These are phyloP conservation scores for Polytrichum formosum DNA, from an alignment of 225 moss, liverwort and hornwort genomes.

Conservation along the genomic window DNA sequence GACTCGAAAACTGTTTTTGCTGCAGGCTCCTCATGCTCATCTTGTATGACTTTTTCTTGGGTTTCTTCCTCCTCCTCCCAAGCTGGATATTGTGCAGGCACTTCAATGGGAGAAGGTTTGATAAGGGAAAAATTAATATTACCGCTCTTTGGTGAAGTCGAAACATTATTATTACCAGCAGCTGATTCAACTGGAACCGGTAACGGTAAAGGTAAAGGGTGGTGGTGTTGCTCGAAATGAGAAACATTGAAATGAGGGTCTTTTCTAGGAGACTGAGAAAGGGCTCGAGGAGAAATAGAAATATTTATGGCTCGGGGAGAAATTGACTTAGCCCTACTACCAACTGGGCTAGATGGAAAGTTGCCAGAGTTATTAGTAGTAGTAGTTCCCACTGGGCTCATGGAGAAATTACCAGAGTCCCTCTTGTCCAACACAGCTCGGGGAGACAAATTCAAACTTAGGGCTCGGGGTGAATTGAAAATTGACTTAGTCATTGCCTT, in stretches of 20 bases:
- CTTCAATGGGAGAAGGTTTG: conserved; percentile 1
- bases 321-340: neutral
- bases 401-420: conserved; percentile 4
- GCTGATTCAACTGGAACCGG: neutral
- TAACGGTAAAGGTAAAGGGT: too few relatives aligned
- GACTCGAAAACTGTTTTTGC: too few relatives aligned
- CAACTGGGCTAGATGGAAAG: neutral
- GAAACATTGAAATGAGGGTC: neutral
- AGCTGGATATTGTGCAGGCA: conserved; percentile 2
- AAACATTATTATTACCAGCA: neutral
- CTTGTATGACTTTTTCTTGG: too few relatives aligned
- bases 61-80: neutral
- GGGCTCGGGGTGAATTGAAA: too few relatives aligned
- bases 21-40: neutral
- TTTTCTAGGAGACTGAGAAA: neutral
- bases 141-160: neutral
- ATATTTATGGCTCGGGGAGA: neutral
- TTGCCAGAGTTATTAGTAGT: neutral
- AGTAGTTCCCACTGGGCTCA: conserved; percentile 6
- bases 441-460: conserved; percentile 21
- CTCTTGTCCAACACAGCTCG: conserved; percentile 30
- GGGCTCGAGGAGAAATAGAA: too few relatives aligned
- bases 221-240: too few relatives aligned
- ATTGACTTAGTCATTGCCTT: too few relatives aligned
- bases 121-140: too few relatives aligned